phyloP scores from a whole-genome alignment of 2,329 filamentous ascomycete genomes.

The Pleurostoma richardsiae region DNA sequence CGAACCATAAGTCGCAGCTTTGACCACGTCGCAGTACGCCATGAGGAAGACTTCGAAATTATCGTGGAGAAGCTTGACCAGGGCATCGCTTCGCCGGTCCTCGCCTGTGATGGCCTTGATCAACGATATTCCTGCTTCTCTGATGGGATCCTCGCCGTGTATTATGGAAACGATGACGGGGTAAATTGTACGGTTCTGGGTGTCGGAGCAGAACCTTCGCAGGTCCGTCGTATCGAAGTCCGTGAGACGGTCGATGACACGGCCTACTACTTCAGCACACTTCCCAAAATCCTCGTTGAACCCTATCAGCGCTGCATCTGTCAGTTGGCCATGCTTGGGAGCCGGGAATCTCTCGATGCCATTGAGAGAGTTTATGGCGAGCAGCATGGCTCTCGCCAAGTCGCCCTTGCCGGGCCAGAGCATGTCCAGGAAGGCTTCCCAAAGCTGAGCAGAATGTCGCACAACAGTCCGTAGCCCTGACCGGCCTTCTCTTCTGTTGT shows the following conservation, averaged over 20 bases:
- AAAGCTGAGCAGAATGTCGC: conserved; percentile 69
- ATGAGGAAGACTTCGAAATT: conserved; percentile 37
- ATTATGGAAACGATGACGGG: conserved; percentile 76
- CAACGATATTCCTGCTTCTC: conserved; percentile 74
- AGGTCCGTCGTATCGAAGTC: conserved; percentile 70
- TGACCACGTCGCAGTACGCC: conserved; percentile 37
- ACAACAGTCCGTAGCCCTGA: conserved; percentile 47
- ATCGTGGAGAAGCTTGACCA: conserved; percentile 39
- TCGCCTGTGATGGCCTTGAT: conserved; percentile 78
- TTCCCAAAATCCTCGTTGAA: conserved; percentile 71
- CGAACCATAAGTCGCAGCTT: conserved; percentile 32
- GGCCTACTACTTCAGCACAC: conserved; percentile 56
- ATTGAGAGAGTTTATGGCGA: conserved; percentile 65
- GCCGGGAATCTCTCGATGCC: conserved; percentile 70
- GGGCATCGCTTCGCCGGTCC: conserved; percentile 42
- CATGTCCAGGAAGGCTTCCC: conserved; percentile 68
- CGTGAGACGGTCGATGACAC: conserved; percentile 72
- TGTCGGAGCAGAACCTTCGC: conserved; percentile 62
- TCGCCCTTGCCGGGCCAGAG: conserved; percentile 63
- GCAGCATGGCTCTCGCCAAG: conserved; percentile 69
- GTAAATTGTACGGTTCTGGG: conserved; percentile 55
- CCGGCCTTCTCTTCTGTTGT: conserved; percentile 31
- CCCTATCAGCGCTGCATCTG: conserved; percentile 45
- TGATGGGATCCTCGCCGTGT: conserved; percentile 73
- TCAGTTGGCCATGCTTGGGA: conserved; percentile 38